A percentile compares a stretch with the other conserved stretches of the same genome.
phyloP scores from a whole-genome alignment of 129 eudicot genomes.

The Sambucus nigra region DNA sequence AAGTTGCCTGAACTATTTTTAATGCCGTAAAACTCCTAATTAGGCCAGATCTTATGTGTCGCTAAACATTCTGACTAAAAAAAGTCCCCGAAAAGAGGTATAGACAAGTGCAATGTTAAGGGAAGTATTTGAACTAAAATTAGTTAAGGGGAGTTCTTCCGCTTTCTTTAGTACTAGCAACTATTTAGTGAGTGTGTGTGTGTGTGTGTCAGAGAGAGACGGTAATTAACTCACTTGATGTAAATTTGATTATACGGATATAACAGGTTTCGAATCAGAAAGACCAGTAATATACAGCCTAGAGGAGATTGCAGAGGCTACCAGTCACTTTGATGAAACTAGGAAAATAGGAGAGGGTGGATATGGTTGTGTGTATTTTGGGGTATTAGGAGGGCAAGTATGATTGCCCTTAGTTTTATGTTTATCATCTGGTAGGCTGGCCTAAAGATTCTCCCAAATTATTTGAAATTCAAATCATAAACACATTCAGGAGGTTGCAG shows the following conservation, averaged over 20 bases:
- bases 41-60: no score
- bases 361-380: constrained; percentile 34
- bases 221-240: background rate
- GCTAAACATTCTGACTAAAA: no score
- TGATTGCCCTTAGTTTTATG: background rate
- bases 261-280: constrained; percentile 28
- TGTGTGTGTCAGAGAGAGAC: background rate
- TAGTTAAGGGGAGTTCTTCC: no score
- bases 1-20: no score
- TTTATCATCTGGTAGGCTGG: background rate
- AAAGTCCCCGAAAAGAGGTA: no score
- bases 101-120: no score
- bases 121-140: no score
- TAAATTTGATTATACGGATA: constrained; percentile 14
- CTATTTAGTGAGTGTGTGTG: no score
- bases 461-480: constrained; percentile 7
- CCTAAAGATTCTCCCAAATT: background rate
- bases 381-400: constrained; percentile 35
- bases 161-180: background rate
- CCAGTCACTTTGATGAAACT: constrained; percentile 28
- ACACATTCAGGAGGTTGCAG: constrained; percentile 34
- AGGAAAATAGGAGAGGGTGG: constrained; percentile 38
- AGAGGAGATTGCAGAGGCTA: constrained; percentile 31
- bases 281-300: constrained; percentile 27
- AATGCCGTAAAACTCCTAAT: no score